Percentiles rank a stretch among this genome's conserved stretches.
These are phyloP conservation scores for Tulasnella sp. DNA, from an alignment of 768 basidiomycete species.

Conservation along the genomic window DNA sequence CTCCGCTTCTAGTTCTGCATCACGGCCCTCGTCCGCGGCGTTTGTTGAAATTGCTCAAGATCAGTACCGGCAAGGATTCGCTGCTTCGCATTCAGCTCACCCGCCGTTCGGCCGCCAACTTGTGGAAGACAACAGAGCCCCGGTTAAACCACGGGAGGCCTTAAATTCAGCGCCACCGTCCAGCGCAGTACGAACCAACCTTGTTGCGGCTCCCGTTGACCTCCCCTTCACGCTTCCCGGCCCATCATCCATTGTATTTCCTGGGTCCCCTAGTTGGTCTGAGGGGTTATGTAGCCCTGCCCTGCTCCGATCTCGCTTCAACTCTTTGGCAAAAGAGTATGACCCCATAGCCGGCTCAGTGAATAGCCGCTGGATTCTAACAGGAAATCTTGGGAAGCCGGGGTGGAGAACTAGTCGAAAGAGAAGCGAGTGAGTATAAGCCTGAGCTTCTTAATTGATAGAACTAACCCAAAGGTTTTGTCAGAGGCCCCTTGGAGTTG, in stretches of 20 bases:
- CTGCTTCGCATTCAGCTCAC: conserved; percentile 41
- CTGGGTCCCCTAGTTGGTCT: conserved; percentile 63
- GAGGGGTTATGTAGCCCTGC: conserved; percentile 66
- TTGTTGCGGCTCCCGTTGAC: conserved; percentile 23
- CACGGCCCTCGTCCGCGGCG: conserved; percentile 57
- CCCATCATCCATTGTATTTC: conserved; percentile 76
- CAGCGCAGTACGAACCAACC: conserved; percentile 33
- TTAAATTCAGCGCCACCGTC: conserved; percentile 32
- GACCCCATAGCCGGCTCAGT: conserved; percentile 74
- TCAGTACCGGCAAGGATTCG: conserved; percentile 46
- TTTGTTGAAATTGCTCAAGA: conserved; percentile 35
- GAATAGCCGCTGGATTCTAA: conserved; percentile 70
- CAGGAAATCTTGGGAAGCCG: conserved; percentile 54
- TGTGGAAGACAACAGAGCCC: conserved; percentile 71
- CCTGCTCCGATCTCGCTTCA: conserved; percentile 62
- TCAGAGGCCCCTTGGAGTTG: conserved; percentile 79
- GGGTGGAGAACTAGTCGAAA: conserved; percentile 88
- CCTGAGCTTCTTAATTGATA: background rate
- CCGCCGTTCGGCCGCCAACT: conserved; percentile 77
- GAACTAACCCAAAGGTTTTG: conserved; percentile 26
- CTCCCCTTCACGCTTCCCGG: conserved; percentile 53
- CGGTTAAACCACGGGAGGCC: conserved; percentile 23
- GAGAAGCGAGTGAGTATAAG: conserved; percentile 76
- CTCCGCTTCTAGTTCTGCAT: conserved; percentile 48
- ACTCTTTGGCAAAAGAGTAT: conserved; percentile 67